Evolutionary conservation across 345 rosid species (phyloP), one percentile per base, ranked within the genome.

Genomic region (Durio zibethinus): DNA sequence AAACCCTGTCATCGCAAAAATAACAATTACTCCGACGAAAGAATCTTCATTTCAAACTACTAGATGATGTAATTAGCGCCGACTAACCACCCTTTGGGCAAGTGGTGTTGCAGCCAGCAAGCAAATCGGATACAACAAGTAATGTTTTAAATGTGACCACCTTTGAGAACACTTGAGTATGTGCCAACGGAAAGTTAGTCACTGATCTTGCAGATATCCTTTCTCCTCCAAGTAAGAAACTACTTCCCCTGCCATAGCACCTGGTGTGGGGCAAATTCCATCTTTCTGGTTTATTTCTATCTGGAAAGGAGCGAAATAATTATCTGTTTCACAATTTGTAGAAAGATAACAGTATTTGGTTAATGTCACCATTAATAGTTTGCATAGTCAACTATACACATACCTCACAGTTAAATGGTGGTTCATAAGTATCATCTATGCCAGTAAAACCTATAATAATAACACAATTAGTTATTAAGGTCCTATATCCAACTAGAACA

Each of bases 361-460:
- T 36, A 31, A 15, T 25, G 33, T 57, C 5, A 23, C 5, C 1
- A 36, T 27, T 23, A n/a, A 38, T 38, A 27, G 56, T 15, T 72
- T 9, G 4, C 43, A 18, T 14, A 16, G 21, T 62, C 16, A 48
- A 43, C 54, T 67, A 4, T 16, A 73, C 25, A 60, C 72, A 60
- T 87, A 92, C 97, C 96, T 95, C 98, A 42, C 97, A 90, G 16
- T 87, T 89, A 83, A 91, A 72, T 7, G 99, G 98, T 1, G 94
- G 88, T 82, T 95, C 98, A 29, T 95, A 93, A 2, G 96, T 96
- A 75, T 95, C 99, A 83, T 95, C 99, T 67, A 95, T 92, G 61
- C 99, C 98, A 5, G 99, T 91, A 82, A 95, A 93, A 82, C 98
- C 98, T 93, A 86, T 78, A 83, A 33, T 1, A 36, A 68, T 14